Conservation (phyloP, 139 green algal genomes). For the Chlorella ohadii region DNA sequence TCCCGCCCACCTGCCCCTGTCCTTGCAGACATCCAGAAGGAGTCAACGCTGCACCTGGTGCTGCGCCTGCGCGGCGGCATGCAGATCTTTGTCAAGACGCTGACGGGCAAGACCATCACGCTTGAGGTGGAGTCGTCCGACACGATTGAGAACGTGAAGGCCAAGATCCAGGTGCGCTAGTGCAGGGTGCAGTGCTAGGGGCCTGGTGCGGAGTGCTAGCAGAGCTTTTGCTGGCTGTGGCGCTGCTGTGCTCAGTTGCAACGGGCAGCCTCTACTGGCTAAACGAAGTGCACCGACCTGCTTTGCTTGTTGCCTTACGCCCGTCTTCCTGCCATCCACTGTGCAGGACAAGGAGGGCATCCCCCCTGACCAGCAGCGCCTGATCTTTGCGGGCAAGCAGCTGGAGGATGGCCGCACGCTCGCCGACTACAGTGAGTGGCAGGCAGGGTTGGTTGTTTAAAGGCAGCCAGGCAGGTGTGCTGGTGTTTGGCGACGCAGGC, state of each 20-base stretch:
- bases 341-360: constrained; percentile 66
- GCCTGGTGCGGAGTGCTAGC: no score
- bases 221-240: no score
- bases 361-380: constrained; percentile 96
- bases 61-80: constrained; percentile 64
- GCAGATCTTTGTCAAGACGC: constrained; percentile 89
- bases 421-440: constrained; percentile 82
- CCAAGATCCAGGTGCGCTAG: constrained; percentile 75
- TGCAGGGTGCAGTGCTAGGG: no score
- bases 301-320: no score
- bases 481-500: no score
- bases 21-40: constrained; percentile 98
- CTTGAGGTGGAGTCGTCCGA: constrained; percentile 87
- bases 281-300: no score
- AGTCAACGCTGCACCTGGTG: constrained; percentile 62
- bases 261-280: no score
- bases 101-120: constrained; percentile 96
- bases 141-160: constrained; percentile 94
- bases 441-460: constrained; percentile 33
- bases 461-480: no score
- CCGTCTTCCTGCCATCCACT: background rate
- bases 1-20: no score
- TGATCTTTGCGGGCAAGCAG: constrained; percentile 99
- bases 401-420: constrained; percentile 97
- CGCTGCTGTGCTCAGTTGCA: no score